phyloP scores from a whole-genome alignment of 768 basidiomycete genomes.

The Lyophyllum semitale region DNA sequence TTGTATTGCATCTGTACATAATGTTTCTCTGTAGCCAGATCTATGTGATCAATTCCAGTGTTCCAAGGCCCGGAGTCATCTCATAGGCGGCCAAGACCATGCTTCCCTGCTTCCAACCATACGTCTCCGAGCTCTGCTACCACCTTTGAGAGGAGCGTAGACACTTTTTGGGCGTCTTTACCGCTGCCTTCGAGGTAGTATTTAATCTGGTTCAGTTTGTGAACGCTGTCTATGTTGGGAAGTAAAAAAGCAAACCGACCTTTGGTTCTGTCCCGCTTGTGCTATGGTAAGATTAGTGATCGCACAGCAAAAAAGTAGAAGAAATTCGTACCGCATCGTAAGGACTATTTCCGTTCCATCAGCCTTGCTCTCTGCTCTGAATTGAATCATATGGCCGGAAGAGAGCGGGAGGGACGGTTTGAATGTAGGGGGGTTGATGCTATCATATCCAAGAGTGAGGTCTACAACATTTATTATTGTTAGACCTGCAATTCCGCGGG shows the following conservation, averaged over 20 bases:
- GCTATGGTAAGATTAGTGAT: conserved; percentile 32
- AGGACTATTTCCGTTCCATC: conserved; percentile 57
- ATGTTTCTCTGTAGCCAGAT: background rate
- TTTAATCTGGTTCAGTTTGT: conserved; percentile 61
- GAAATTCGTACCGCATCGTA: conserved; percentile 60
- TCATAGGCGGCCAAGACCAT: conserved; percentile 17
- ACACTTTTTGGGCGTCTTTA: conserved; percentile 46
- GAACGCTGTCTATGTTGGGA: conserved; percentile 13
- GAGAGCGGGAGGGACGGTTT: conserved; percentile 68
- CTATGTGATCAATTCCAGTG: background rate
- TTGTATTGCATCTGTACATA: background rate
- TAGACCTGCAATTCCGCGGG: conserved; percentile 59
- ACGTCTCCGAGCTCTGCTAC: conserved; percentile 58
- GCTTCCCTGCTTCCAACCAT: conserved; percentile 70
- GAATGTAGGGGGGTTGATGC: conserved; percentile 65
- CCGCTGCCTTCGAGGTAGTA: conserved; percentile 87
- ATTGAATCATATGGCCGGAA: conserved; percentile 85
- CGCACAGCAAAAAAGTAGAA: background rate
- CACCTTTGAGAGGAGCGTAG: conserved; percentile 50
- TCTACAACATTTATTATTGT: conserved; percentile 68
- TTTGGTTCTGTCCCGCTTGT: conserved; percentile 93
- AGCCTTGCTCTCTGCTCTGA: conserved; percentile 50
- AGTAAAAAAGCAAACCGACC: conserved; percentile 36
- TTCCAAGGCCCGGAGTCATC: too few species aligned
- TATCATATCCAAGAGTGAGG: conserved; percentile 78